Evolutionary conservation across 768 basidiomycete species (phyloP).

Genomic region (Kwoniella shandongensis): DNA sequence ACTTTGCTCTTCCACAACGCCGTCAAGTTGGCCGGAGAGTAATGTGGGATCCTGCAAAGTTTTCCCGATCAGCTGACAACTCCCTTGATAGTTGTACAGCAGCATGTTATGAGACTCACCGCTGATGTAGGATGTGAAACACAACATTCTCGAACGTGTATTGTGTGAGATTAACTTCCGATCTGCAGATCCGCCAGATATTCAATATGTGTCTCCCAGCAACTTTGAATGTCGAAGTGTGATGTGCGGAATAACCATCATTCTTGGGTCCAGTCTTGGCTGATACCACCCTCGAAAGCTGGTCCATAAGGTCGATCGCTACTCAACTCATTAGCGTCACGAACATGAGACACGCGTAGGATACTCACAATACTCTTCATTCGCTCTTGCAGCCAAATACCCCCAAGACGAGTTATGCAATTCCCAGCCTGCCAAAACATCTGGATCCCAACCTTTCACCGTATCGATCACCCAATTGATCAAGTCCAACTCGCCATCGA

Average conservation of each 20-base stretch:
- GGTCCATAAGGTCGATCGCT: constrained; percentile 73
- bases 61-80: neutral
- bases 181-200: constrained; percentile 86
- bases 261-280: constrained; percentile 43
- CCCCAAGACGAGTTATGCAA: constrained; percentile 87
- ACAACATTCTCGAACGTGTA: constrained; percentile 89
- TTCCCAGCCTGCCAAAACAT: constrained; percentile 90
- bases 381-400: constrained; percentile 70
- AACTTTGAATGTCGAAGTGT: constrained; percentile 78
- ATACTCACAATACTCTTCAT: constrained; percentile 49
- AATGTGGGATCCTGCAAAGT: constrained; percentile 68
- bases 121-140: constrained; percentile 71
- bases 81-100: neutral
- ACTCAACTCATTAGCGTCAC: constrained; percentile 22
- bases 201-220: constrained; percentile 88
- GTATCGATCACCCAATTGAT: constrained; percentile 74
- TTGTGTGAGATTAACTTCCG: constrained; percentile 70
- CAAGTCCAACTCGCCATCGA: constrained; percentile 73
- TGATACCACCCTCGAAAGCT: constrained; percentile 71
- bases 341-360: neutral
- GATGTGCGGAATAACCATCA: constrained; percentile 66
- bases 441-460: constrained; percentile 77
- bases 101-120: constrained; percentile 58
- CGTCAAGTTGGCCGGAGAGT: constrained; percentile 64
- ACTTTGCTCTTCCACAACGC: constrained; percentile 66